Evolutionary conservation across 2,329 filamentous ascomycete genomes (phyloP).

Genomic region (Talaromyces sp.): DNA sequence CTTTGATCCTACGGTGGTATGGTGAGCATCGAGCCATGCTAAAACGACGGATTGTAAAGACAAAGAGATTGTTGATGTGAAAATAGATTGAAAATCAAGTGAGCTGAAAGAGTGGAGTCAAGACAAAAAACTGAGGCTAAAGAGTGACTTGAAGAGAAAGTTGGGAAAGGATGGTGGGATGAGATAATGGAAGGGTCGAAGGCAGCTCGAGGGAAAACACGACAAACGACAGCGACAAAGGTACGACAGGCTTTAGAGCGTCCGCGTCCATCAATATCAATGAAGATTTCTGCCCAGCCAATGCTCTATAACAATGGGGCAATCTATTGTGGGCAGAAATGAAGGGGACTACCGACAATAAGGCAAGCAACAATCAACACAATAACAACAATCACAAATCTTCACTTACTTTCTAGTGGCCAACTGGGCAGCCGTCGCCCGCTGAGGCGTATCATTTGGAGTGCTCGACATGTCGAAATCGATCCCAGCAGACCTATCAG

Average conservation of each 20-base stretch:
- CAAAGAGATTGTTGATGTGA: neutral
- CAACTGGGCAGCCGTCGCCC: conserved; percentile 55
- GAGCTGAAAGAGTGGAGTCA: neutral
- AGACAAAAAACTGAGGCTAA: no score
- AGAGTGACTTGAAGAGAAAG: neutral
- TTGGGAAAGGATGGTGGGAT: neutral
- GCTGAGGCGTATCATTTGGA: conserved; percentile 46
- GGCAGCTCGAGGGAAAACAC: neutral
- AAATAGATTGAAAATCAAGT: neutral
- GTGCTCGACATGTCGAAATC: conserved; percentile 40
- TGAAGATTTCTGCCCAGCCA: neutral
- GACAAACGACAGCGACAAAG: neutral
- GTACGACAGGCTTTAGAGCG: neutral
- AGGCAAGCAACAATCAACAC: neutral
- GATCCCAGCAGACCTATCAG: conserved; percentile 17
- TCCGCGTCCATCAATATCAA: neutral
- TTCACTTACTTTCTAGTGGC: conserved; percentile 54
- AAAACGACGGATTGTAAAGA: neutral
- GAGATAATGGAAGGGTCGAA: neutral
- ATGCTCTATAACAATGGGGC: neutral
- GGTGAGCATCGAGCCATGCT: conserved; percentile 8
- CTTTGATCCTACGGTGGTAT: conserved; percentile 29
- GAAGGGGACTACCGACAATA: neutral
- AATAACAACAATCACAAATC: conserved; percentile 14
- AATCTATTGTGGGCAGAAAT: neutral